phyloP scores from a whole-genome alignment of 371 early-diverging fungal species.

The Amoeboradix gromovi region DNA sequence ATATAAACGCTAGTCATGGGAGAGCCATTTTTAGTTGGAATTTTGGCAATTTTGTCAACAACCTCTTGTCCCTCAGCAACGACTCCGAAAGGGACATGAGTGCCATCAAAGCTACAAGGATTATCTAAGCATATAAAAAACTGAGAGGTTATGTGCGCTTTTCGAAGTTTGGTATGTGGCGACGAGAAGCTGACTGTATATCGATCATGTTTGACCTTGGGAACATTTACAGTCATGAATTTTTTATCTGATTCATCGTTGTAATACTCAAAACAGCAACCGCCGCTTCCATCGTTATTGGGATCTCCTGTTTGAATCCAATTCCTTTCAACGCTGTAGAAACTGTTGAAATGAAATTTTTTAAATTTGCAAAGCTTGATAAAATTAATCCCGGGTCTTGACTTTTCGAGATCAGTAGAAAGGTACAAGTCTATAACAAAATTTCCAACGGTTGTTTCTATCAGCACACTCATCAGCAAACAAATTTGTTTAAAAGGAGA shows the following conservation, averaged over 20 bases:
- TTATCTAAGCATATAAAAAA: constrained; percentile 69
- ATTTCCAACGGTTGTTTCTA: constrained; percentile 76
- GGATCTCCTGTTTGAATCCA: constrained; percentile 72
- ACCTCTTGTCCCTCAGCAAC: constrained; percentile 79
- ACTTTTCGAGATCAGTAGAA: constrained; percentile 28
- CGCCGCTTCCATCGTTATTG: constrained; percentile 44
- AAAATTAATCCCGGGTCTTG: constrained; percentile 41
- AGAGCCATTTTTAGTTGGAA: constrained; percentile 36
- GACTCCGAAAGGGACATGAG: constrained; percentile 82
- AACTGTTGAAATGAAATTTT: constrained; percentile 35
- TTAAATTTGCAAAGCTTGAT: constrained; percentile 76
- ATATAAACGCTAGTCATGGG: constrained; percentile 62
- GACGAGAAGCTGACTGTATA: constrained; percentile 51
- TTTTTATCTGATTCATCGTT: constrained; percentile 9
- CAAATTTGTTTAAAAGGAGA: not conserved
- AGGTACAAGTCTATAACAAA: constrained; percentile 67
- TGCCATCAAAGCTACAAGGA: constrained; percentile 74
- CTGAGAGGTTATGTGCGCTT: constrained; percentile 31
- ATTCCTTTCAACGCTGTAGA: constrained; percentile 22
- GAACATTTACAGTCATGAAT: constrained; percentile 4
- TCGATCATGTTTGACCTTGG: constrained; percentile 47
- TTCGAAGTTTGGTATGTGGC: constrained; percentile 8
- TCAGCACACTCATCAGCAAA: constrained; percentile 16
- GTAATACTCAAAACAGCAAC: constrained; percentile 35
- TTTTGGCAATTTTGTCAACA: constrained; percentile 45